Evolutionary conservation across 192 early-diverging fungal genomes (phyloP).

Genomic region (Diversispora epigaea): DNA sequence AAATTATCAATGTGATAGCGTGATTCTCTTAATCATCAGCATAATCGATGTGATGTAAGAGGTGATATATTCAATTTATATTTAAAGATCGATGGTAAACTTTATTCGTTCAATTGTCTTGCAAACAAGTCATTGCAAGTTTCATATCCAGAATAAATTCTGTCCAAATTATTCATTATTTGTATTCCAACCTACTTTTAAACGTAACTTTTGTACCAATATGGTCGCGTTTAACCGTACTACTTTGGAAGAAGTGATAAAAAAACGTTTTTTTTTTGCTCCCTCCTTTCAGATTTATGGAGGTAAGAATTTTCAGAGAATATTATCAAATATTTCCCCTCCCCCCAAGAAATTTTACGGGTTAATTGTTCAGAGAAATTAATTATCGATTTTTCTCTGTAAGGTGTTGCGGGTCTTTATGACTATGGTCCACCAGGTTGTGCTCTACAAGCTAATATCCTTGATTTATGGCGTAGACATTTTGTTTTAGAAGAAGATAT

Average conservation of each 20-base stretch:
- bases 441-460: conserved; percentile 88
- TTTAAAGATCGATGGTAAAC: too few species aligned
- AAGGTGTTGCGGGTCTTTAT: conserved; percentile 93
- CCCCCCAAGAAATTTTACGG: neutral
- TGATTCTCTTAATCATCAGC: too few species aligned
- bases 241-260: conserved; percentile 59
- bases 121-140: too few species aligned
- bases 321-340: neutral
- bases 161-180: neutral
- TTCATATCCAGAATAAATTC: too few species aligned
- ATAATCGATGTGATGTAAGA: too few species aligned
- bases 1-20: too few species aligned
- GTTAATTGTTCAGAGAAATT: neutral
- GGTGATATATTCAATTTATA: too few species aligned
- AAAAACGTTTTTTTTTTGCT: conserved; percentile 95
- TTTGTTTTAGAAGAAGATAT: conserved; percentile 99
- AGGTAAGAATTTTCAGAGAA: conserved; percentile 50
- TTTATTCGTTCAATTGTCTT: too few species aligned
- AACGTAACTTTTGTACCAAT: neutral
- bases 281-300: conserved; percentile 95
- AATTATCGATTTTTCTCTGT: neutral
- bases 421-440: conserved; percentile 96
- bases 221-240: conserved; percentile 42
- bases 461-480: conserved; percentile 89
- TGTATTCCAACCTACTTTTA: conserved; percentile 13